phyloP scores from a whole-genome alignment of 306 rosid genomes.

The Sphenostylis stenocarpa region DNA sequence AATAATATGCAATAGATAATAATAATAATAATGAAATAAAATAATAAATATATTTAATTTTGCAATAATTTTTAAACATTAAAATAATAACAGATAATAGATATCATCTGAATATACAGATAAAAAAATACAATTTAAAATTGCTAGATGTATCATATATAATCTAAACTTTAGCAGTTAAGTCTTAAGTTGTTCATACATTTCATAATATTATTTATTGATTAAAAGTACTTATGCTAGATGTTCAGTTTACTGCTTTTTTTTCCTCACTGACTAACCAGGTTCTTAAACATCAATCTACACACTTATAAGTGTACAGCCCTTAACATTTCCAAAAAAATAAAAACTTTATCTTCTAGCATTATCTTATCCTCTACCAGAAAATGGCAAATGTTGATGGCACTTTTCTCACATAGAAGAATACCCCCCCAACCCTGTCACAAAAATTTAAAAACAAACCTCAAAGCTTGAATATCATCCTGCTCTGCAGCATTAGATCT shows the following conservation, averaged over 20 bases:
- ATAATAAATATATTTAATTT: neutral
- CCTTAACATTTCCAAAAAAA: neutral
- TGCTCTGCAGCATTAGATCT: conserved; percentile 70
- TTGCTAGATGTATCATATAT: neutral
- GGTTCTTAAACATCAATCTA: neutral
- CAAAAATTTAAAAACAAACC: conserved; percentile 49
- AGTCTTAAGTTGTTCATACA: neutral
- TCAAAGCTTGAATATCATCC: conserved; percentile 50
- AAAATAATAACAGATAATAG: conserved; percentile 14
- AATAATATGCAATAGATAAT: neutral
- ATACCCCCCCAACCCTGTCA: neutral
- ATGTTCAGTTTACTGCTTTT: neutral
- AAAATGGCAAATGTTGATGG: neutral
- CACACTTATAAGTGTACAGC: neutral
- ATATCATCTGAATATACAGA: neutral
- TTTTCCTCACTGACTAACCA: neutral
- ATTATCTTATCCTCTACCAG: conserved; percentile 1
- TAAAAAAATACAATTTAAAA: neutral
- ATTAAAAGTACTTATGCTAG: neutral
- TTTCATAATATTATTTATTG: neutral
- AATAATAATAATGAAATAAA: too few species aligned
- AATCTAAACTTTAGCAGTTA: neutral
- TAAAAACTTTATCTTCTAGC: neutral
- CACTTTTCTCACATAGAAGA: neutral
- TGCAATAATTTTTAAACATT: conserved; percentile 39